These are phyloP conservation scores for Fomitopsis pulvina DNA, from an alignment of 768 basidiomycete genomes.

Conservation along the genomic window DNA sequence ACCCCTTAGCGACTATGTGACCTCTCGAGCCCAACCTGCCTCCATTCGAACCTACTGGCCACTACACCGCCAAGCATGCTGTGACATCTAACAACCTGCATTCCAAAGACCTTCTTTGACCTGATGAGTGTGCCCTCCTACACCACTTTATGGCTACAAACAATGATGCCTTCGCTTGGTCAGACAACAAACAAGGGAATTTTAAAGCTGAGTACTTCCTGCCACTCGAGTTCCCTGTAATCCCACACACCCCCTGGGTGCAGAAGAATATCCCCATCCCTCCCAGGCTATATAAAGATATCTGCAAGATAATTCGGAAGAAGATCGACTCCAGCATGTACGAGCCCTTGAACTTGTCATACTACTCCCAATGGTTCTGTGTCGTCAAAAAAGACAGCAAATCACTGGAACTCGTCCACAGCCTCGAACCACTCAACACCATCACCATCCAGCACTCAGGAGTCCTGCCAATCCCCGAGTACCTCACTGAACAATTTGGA, in stretches of 20 bases:
- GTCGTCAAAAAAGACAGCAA: conserved; percentile 15
- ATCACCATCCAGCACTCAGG: conserved; percentile 12
- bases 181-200: conserved; percentile 20
- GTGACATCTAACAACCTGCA: conserved; percentile 3
- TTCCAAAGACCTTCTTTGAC: conserved; percentile 23
- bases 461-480: no score
- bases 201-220: conserved; percentile 26
- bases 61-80: no score
- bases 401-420: conserved; percentile 4
- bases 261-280: conserved; percentile 23
- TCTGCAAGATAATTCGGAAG: conserved; percentile 25
- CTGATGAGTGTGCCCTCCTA: conserved; percentile 25
- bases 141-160: conserved; percentile 25
- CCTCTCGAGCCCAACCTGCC: conserved; percentile 8
- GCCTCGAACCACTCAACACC: conserved; percentile 10
- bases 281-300: conserved; percentile 19
- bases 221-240: conserved; percentile 27
- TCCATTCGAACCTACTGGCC: conserved; percentile 1
- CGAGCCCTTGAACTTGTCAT: conserved; percentile 17
- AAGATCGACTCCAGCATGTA: conserved; percentile 30
- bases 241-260: conserved; percentile 22
- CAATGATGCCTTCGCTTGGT: conserved; percentile 31
- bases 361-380: conserved; percentile 19
- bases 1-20: conserved; percentile 12
- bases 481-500: conserved; percentile 2